Evolutionary conservation across 352 stramenopile genomes (phyloP).

Genomic region (Globisporangium megalacanthum): DNA sequence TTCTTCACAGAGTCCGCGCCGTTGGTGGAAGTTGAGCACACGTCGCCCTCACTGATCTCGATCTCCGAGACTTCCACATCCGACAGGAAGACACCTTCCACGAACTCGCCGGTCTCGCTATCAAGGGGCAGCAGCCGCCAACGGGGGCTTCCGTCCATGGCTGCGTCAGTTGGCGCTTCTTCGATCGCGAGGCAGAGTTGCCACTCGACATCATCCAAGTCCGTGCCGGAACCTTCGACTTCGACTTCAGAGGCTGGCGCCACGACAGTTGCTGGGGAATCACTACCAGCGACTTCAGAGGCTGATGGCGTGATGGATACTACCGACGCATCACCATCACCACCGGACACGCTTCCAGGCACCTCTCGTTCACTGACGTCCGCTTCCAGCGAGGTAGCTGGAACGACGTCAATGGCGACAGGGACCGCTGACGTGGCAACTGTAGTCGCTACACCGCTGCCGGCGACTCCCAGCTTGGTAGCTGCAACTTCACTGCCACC

Average conservation of each 20-base stretch:
- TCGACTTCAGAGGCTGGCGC: conserved; percentile 5
- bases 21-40: conserved; percentile 31
- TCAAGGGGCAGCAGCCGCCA: conserved; percentile 62
- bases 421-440: too few species aligned
- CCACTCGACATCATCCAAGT: conserved; percentile 27
- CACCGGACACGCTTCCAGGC: too few species aligned
- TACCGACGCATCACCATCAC: background rate
- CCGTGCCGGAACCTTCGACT: conserved; percentile 14
- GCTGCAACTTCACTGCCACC: background rate
- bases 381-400: too few species aligned
- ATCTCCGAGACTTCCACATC: conserved; percentile 56
- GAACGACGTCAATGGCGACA: too few species aligned
- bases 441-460: too few species aligned
- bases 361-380: too few species aligned
- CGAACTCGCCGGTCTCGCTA: conserved; percentile 40
- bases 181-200: conserved; percentile 48
- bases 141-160: conserved; percentile 4
- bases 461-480: background rate
- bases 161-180: conserved; percentile 2
- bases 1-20: conserved; percentile 17
- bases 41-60: conserved; percentile 59
- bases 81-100: conserved; percentile 46
- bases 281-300: conserved; percentile 5
- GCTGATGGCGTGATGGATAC: background rate
- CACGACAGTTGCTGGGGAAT: background rate